Evolutionary conservation across 352 stramenopile genomes (phyloP), one percentile per base, ranked within the genome.

Genomic region (Chrysophaeum taylorii): DNA sequence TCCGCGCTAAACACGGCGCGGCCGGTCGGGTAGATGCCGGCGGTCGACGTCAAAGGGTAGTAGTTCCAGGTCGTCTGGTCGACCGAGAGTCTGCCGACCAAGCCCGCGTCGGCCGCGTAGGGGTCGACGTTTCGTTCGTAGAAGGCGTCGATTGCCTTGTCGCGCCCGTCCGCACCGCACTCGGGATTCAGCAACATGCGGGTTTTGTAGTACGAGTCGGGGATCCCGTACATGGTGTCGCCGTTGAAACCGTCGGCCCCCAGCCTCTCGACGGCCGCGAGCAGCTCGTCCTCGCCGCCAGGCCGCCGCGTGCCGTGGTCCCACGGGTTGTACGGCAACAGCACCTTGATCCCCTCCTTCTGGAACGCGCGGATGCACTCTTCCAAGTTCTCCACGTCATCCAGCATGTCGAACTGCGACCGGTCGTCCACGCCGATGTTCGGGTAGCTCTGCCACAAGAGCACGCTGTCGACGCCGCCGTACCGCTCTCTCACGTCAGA

Each of bases 201-300:
- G n/a, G n/a, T n/a, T n/a, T 90, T 89, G 76, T 79, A 91, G 68
- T 91, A 93, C 18, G 84, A 78, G 61, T 79, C 83, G 0, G 85
- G 85, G 0, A 93, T 84, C 29, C 85, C 87, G 69, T 88, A 91
- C 84, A 93, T 90, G 21, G 87, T 93, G 78, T 93, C 87, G 12
- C 85, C 87, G 68, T 93, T 93, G 69, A 93, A 88, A 25, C 82
- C 87, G 54, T 93, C 87, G 25, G 80, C 83, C 25, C 79, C 71
- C n/a, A n/a, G n/a, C n/a, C n/a, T n/a, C n/a, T n/a, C n/a, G 5
- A 84, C 67, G 45, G 77, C 73, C 0, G 73, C 57, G 0, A 89
- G 23, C 25, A 88, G 60, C 36, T 76, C 60, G 21, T 76, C 69
- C 53, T 91, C 71, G 31, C 72, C 85, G 2, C 73, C 68, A n/a